phyloP scores from a whole-genome alignment of 345 rosid species.

The Balakata baccata region DNA sequence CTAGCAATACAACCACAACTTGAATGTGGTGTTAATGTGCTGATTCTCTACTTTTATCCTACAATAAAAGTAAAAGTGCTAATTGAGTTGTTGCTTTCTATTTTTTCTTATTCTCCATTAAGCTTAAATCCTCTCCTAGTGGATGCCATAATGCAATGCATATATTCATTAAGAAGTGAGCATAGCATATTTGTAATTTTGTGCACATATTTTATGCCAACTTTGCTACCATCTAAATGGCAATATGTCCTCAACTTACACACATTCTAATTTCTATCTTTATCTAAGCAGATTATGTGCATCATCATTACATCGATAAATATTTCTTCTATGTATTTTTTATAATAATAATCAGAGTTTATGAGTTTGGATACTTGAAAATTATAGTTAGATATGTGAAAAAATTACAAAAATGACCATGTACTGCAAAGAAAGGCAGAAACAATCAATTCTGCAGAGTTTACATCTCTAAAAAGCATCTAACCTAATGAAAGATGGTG shows the following conservation, averaged over 20 bases:
- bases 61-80: conserved; percentile 20
- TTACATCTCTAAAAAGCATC: neutral
- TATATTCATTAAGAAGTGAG: neutral
- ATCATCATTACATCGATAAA: neutral
- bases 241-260: neutral
- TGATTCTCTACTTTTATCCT: conserved; percentile 28
- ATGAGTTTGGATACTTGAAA: neutral
- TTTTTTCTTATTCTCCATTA: conserved; percentile 2
- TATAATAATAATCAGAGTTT: too few species aligned
- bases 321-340: too few species aligned
- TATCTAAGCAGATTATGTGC: neutral
- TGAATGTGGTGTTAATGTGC: conserved; percentile 23
- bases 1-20: conserved; percentile 25
- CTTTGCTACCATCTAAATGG: neutral
- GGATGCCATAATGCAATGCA: neutral
- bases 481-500: neutral
- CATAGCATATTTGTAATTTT: neutral
- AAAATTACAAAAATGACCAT: neutral
- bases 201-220: neutral
- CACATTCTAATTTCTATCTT: neutral
- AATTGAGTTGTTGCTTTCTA: conserved; percentile 26
- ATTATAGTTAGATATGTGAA: neutral
- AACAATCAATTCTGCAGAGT: too few species aligned
- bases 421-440: neutral
- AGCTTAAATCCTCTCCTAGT: neutral